phyloP scores from a whole-genome alignment of 228 moss, liverwort and hornwort genomes.

The Sphagnum fallax region DNA sequence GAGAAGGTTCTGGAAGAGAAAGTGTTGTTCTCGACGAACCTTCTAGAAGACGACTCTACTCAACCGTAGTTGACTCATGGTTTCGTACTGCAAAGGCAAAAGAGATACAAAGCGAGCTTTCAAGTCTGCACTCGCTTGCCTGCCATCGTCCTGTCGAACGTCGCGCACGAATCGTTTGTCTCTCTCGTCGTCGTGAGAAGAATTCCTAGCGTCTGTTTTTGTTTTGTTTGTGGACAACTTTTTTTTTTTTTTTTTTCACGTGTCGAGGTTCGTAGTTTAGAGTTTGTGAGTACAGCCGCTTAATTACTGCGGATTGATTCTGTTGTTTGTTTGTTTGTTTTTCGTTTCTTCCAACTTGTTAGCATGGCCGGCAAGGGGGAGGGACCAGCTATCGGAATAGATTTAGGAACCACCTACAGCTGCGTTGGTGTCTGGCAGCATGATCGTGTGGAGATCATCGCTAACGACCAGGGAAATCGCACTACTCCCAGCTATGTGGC shows the following conservation, averaged over 20 bases:
- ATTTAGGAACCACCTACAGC: conserved; percentile 47
- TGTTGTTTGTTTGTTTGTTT: not conserved
- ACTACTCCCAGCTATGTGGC: conserved; percentile 55
- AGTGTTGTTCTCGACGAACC: no score
- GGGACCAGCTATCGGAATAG: conserved; percentile 44
- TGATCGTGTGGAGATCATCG: conserved; percentile 32
- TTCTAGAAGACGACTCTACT: no score
- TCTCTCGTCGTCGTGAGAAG: not conserved
- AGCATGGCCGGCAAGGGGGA: conserved; percentile 5
- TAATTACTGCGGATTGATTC: not conserved
- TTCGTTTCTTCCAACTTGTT: not conserved
- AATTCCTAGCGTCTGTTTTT: not conserved
- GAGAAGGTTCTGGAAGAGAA: no score
- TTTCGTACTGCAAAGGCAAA: no score
- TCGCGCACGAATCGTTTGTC: not conserved
- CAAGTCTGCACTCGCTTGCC: no score
- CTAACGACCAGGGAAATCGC: conserved; percentile 41
- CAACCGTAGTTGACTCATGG: no score
- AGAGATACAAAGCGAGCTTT: no score
- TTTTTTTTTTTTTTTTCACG: no score
- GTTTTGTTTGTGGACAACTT: no score
- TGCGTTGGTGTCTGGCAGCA: conserved; percentile 64
- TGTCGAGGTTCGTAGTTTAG: not conserved
- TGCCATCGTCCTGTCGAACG: no score
- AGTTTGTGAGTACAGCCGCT: not conserved